Percentiles rank a stretch among this genome's conserved stretches.
Conservation (phyloP, 768 basidiomycete species). For the Naganishia vishniacii region DNA sequence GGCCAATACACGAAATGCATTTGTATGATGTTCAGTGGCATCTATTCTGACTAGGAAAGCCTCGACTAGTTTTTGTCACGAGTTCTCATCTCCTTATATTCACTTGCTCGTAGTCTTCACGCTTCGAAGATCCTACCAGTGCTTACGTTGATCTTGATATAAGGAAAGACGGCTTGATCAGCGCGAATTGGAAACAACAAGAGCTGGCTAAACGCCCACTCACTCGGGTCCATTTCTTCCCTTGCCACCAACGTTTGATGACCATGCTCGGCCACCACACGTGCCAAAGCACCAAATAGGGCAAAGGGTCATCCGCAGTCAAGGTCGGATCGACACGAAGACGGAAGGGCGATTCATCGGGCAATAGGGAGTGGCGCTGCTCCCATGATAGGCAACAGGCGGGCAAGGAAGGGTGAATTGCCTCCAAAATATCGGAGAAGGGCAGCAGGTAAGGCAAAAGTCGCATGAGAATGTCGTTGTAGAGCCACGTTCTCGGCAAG, state of each 20-base stretch:
- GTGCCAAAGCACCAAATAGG: constrained; percentile 46
- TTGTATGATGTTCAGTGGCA: no score
- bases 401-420: constrained; percentile 39
- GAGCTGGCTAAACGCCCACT: no score
- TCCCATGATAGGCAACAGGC: constrained; percentile 30
- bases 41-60: no score
- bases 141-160: constrained; percentile 23
- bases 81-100: neutral
- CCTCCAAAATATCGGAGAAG: constrained; percentile 23
- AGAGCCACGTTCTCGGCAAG: constrained; percentile 40
- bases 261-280: constrained; percentile 40
- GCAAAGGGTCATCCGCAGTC: constrained; percentile 44
- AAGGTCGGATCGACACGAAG: constrained; percentile 43
- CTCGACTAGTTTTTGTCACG: no score
- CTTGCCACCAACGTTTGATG: constrained; percentile 37
- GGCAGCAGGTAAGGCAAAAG: constrained; percentile 37
- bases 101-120: neutral
- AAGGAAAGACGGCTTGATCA: neutral
- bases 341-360: constrained; percentile 31
- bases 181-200: neutral
- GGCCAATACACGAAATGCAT: neutral
- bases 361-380: constrained; percentile 20
- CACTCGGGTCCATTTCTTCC: constrained; percentile 45
- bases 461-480: constrained; percentile 43
- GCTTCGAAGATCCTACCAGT: constrained; percentile 24